Evolutionary conservation across 805 yeast genomes (phyloP), one percentile per base, ranked within the genome.

Genomic region (Isabelozyma rhagii): DNA sequence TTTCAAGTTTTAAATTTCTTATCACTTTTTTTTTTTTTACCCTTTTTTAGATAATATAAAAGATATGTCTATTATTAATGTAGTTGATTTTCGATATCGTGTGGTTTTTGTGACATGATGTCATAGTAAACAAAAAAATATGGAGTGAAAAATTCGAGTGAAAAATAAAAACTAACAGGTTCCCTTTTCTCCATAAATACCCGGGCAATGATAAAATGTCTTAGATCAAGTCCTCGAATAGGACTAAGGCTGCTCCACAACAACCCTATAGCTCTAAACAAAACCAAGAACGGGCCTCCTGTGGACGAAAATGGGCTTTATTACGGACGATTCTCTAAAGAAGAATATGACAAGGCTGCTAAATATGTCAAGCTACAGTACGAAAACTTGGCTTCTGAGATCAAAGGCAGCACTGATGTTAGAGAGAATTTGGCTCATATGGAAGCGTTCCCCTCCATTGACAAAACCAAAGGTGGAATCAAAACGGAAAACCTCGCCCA

Each of bases 261-360:
- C 5, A 14, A 3, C 8, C 14, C 41, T 39, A 39, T n/a, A 13
- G 2, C 10, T 9, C 5, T 39, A 17, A 39, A 39, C 14, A 39
- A 39, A 39, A 3, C 44, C 44, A 42, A 17, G 10, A 38, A 45
- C 8, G 47, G 29, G 25, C 46, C 49, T 39, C 15, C 44, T 25
- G 42, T 43, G 17, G 47, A 60, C 54, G 63, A 60, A 34, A 61
- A 66, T 43, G 71, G 69, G 1, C 53, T 67, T 39, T 61, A 64
- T 53, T 69, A 58, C 52, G 74, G 72, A 1, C 55, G 64, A 44
- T 73, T 69, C 55, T 67, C 74, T 27, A 56, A 67, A 43, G 62
- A 68, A 47, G 78, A 74, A 48, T 74, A 72, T 51, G 68, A 71
- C 11, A 59, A 64, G 40, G 79, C 79, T 3, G 61, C 69, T n/a